Conservation (phyloP, 805 yeast species). For the Kuraishia floccosa region DNA sequence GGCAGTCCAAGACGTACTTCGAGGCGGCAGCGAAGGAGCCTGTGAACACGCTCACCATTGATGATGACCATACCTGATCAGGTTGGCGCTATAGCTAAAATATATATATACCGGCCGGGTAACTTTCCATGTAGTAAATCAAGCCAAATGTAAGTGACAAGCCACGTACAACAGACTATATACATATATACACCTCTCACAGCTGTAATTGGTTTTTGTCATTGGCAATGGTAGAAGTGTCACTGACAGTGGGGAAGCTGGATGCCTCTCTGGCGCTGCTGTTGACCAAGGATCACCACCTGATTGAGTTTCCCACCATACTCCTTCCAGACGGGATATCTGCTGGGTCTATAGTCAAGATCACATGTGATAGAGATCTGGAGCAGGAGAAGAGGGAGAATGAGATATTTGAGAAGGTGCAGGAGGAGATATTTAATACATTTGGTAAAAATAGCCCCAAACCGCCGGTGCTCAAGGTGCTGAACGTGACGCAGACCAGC, state of each 20-base stretch:
- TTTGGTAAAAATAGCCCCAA: slow-evolving; percentile 70
- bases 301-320: slow-evolving; percentile 94
- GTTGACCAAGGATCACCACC: slow-evolving; percentile 79
- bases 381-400: slow-evolving; percentile 54
- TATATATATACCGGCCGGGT: no score
- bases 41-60: slow-evolving; percentile 20
- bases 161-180: neutral
- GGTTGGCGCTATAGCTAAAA: no score
- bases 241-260: slow-evolving; percentile 88
- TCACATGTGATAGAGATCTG: slow-evolving; percentile 70
- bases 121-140: no score
- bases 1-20: slow-evolving; percentile 21
- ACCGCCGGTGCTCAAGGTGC: slow-evolving; percentile 54
- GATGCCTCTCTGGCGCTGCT: slow-evolving; percentile 91
- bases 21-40: slow-evolving; percentile 14
- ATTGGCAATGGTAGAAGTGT: slow-evolving; percentile 69
- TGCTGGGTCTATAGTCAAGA: slow-evolving; percentile 86
- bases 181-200: neutral
- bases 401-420: slow-evolving; percentile 48
- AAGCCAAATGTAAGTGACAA: no score
- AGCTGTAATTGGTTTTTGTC: no score
- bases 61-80: slow-evolving; percentile 15
- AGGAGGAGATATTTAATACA: slow-evolving; percentile 57
- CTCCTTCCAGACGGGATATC: slow-evolving; percentile 80
- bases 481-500: slow-evolving; percentile 86